Percentiles rank a stretch among this genome's conserved stretches.
These are phyloP conservation scores for Plenodomus biglobosus DNA, from an alignment of 2,329 filamentous ascomycete genomes.

Conservation along the genomic window DNA sequence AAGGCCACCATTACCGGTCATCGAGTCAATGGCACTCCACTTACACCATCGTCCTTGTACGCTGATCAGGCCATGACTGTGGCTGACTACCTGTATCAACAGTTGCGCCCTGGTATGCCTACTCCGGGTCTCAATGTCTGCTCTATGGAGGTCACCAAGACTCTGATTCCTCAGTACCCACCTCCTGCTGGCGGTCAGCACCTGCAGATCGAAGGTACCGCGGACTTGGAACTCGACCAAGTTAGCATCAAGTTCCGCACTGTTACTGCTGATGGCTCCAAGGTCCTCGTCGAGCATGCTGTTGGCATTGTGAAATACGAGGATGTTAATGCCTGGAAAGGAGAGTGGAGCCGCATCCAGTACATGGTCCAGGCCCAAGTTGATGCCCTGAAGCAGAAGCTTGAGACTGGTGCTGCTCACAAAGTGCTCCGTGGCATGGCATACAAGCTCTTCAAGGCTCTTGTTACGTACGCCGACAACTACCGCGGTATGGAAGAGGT, in stretches of 20 bases:
- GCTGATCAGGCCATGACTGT: constrained; percentile 67
- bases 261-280: constrained; percentile 60
- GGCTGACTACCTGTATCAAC: constrained; percentile 67
- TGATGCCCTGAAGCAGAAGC: constrained; percentile 68
- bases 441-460: constrained; percentile 70
- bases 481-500: constrained; percentile 62
- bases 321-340: constrained; percentile 61
- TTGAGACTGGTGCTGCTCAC: constrained; percentile 66
- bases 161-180: constrained; percentile 62
- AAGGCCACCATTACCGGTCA: constrained; percentile 65
- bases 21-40: constrained; percentile 65
- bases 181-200: constrained; percentile 58
- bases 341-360: constrained; percentile 66
- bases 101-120: constrained; percentile 59
- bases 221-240: constrained; percentile 57
- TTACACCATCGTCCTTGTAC: constrained; percentile 66
- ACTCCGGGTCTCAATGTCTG: constrained; percentile 65
- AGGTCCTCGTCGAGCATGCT: constrained; percentile 63
- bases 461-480: constrained; percentile 59
- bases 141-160: constrained; percentile 69
- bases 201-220: constrained; percentile 62
- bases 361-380: constrained; percentile 60
- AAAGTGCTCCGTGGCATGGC: constrained; percentile 74
- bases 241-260: constrained; percentile 60
- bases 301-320: constrained; percentile 64